A percentile compares a stretch with the other conserved stretches of the same genome.
Conservation (phyloP, 1,284 basidiomycete genomes). For the Pascua guehoae region DNA sequence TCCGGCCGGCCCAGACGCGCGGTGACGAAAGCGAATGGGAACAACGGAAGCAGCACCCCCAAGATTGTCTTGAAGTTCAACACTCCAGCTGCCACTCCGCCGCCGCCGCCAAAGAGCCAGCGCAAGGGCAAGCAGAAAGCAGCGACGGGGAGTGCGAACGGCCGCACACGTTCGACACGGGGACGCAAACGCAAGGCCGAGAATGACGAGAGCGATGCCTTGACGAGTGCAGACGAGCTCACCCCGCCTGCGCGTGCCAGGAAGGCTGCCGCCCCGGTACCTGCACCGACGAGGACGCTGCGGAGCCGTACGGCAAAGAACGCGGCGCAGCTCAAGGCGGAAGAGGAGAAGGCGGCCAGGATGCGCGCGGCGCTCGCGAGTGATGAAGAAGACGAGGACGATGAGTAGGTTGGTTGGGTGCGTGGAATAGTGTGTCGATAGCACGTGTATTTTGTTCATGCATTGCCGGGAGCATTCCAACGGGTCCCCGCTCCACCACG, state of each 20-base stretch:
- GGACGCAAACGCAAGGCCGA: slow-evolving; percentile 10
- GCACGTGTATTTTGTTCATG: too few relatives aligned
- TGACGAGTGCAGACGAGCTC: slow-evolving; percentile 7
- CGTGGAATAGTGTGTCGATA: too few relatives aligned
- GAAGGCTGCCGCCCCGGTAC: slow-evolving; percentile 2
- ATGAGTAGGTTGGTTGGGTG: background rate
- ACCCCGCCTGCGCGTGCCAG: background rate
- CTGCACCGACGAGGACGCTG: slow-evolving; percentile 21
- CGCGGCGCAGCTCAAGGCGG: slow-evolving; percentile 24
- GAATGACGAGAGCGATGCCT: slow-evolving; percentile 15
- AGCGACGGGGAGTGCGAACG: background rate
- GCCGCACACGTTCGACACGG: background rate
- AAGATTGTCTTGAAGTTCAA: too few relatives aligned
- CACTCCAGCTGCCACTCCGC: too few relatives aligned
- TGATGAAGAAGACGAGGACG: slow-evolving; percentile 14
- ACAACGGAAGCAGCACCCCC: background rate
- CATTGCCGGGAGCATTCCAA: too few relatives aligned
- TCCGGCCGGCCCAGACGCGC: slow-evolving; percentile 6
- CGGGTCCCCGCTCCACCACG: too few relatives aligned
- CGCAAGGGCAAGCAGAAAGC: background rate
- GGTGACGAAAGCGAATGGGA: background rate
- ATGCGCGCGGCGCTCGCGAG: slow-evolving; percentile 27
- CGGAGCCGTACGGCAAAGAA: slow-evolving; percentile 28
- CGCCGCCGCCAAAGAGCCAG: too few relatives aligned
- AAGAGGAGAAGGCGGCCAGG: slow-evolving; percentile 23